Evolutionary conservation across 2,329 filamentous ascomycete genomes (phyloP).

Genomic region (Cytospora piceae): DNA sequence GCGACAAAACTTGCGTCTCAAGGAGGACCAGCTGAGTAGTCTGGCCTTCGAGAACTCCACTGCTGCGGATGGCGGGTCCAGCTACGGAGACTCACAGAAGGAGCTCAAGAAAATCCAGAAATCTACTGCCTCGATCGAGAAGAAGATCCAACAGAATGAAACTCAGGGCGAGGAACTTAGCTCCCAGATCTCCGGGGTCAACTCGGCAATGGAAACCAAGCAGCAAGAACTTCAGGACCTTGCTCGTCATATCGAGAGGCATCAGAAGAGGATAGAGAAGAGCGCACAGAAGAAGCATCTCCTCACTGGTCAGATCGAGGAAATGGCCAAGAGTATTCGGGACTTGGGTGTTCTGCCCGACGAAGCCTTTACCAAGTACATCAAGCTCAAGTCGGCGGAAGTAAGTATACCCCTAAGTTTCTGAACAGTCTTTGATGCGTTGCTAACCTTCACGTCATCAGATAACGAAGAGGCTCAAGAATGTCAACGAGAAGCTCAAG

Average conservation of each 20-base stretch:
- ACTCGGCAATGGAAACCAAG: slow-evolving; percentile 61
- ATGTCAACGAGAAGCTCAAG: slow-evolving; percentile 89
- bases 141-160: slow-evolving; percentile 76
- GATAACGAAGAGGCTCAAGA: slow-evolving; percentile 75
- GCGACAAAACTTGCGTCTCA: slow-evolving; percentile 84
- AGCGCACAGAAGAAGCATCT: slow-evolving; percentile 86
- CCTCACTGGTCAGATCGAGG: slow-evolving; percentile 74
- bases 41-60: slow-evolving; percentile 68
- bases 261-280: slow-evolving; percentile 90
- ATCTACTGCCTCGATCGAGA: slow-evolving; percentile 66
- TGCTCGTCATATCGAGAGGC: slow-evolving; percentile 76
- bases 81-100: slow-evolving; percentile 76
- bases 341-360: slow-evolving; percentile 92
- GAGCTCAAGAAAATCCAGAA: slow-evolving; percentile 80
- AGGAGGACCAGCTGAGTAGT: slow-evolving; percentile 82
- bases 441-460: slow-evolving; percentile 37
- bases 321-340: slow-evolving; percentile 86
- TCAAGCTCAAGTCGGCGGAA: slow-evolving; percentile 76
- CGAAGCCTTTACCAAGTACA: slow-evolving; percentile 90
- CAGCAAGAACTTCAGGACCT: slow-evolving; percentile 77
- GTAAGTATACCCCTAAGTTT: slow-evolving; percentile 51
- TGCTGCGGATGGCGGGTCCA: slow-evolving; percentile 63
- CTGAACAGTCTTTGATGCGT: neutral
- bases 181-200: slow-evolving; percentile 58
- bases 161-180: slow-evolving; percentile 62